A percentile compares a stretch with the other conserved stretches of the same genome.
Conservation (phyloP, 2,329 filamentous ascomycete genomes). For the Penicillium sp. region DNA sequence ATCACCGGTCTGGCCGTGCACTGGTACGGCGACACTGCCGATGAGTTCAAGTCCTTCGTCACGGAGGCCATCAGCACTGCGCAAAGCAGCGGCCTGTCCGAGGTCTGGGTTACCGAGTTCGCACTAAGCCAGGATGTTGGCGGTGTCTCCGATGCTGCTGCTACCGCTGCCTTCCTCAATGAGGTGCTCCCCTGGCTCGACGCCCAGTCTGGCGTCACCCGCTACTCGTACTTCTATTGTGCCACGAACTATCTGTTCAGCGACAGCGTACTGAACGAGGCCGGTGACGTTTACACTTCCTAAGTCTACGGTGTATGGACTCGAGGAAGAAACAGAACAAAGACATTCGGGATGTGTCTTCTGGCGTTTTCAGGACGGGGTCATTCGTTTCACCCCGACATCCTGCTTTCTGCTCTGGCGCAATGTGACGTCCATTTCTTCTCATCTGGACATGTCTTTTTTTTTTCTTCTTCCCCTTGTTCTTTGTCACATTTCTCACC, state of each 20-base stretch:
- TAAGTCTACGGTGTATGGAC: background rate
- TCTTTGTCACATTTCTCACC: background rate
- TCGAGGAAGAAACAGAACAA: background rate
- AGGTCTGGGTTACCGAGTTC: constrained; percentile 52
- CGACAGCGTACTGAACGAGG: constrained; percentile 27
- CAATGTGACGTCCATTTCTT: background rate
- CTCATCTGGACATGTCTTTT: background rate
- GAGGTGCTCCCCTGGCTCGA: constrained; percentile 45
- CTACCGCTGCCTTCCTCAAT: constrained; percentile 38
- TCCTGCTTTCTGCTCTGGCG: background rate
- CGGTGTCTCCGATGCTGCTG: constrained; percentile 22
- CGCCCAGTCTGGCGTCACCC: constrained; percentile 36
- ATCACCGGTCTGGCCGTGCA: constrained; percentile 47
- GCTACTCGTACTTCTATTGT: constrained; percentile 48
- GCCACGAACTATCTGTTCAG: constrained; percentile 36
- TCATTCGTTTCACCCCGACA: background rate
- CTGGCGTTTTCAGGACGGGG: background rate
- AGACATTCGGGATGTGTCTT: background rate
- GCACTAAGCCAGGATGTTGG: constrained; percentile 34
- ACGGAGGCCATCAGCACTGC: constrained; percentile 38
- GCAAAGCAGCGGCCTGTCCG: constrained; percentile 33
- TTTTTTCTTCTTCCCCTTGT: background rate
- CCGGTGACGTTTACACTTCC: constrained; percentile 34
- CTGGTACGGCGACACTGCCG: constrained; percentile 43
- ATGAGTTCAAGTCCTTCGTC: constrained; percentile 43